phyloP scores from a whole-genome alignment of 2,329 filamentous ascomycete species.

The Pyricularia pennisetigena region DNA sequence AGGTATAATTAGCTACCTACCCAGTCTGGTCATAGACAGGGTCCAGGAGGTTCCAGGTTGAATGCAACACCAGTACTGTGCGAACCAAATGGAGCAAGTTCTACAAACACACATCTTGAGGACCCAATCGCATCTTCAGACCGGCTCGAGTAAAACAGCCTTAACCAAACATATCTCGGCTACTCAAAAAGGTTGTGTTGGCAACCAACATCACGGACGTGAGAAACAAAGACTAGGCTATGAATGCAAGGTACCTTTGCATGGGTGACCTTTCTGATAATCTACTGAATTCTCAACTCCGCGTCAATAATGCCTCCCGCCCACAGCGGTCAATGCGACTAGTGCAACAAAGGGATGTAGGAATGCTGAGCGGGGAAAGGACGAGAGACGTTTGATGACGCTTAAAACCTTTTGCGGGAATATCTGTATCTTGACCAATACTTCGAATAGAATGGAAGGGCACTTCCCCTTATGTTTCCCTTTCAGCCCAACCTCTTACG shows the following conservation, averaged over 20 bases:
- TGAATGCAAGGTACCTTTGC: background rate
- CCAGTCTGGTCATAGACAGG: background rate
- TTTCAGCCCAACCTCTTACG: background rate
- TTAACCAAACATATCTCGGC: background rate
- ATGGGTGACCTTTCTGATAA: background rate
- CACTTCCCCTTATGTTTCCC: background rate
- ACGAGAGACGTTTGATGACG: background rate
- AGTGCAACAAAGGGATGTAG: background rate
- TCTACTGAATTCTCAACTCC: background rate
- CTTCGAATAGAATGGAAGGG: background rate
- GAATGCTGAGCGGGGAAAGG: background rate
- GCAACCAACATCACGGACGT: background rate
- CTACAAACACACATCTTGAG: background rate
- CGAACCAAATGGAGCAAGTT: background rate
- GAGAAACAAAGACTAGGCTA: background rate
- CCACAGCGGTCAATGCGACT: background rate
- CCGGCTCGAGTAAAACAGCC: background rate
- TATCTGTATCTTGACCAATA: background rate
- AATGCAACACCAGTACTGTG: background rate
- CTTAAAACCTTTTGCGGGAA: background rate
- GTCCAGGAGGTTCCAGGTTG: background rate
- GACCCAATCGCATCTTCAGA: background rate
- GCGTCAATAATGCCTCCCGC: background rate
- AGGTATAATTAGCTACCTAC: too few relatives aligned
- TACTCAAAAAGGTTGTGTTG: background rate